A percentile compares a stretch with the other conserved stretches of the same genome.
These are phyloP conservation scores for Pugionium cornutum DNA, from an alignment of 345 rosid species.

Conservation along the genomic window DNA sequence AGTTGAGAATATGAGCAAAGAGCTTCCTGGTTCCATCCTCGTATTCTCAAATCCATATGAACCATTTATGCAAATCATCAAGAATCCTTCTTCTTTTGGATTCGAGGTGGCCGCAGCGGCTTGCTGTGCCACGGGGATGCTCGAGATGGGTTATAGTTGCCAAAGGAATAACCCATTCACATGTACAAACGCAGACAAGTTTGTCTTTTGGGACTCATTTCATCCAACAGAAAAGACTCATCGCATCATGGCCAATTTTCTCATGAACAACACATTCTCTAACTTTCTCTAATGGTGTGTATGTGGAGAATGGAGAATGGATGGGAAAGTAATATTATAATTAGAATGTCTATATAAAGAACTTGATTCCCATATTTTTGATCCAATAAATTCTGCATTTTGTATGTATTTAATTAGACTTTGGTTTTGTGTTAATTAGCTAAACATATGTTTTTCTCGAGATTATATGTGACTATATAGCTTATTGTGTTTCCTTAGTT, in stretches of 20 bases:
- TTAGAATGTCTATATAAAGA: too few relatives aligned
- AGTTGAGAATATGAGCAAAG: constrained; percentile 40
- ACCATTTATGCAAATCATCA: constrained; percentile 41
- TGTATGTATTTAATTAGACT: too few relatives aligned
- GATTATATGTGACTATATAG: too few relatives aligned
- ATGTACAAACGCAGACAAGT: constrained; percentile 58
- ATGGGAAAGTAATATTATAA: too few relatives aligned
- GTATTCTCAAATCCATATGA: constrained; percentile 52
- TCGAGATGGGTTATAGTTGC: constrained; percentile 78
- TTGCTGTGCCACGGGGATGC: constrained; percentile 78
- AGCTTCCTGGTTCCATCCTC: constrained; percentile 47
- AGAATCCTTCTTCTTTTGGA: constrained; percentile 53
- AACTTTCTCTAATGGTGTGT: constrained; percentile 30
- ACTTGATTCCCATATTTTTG: too few relatives aligned
- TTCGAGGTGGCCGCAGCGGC: constrained; percentile 51
- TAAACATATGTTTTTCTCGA: too few relatives aligned
- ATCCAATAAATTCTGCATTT: too few relatives aligned
- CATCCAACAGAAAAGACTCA: constrained; percentile 71
- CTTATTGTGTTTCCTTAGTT: too few relatives aligned
- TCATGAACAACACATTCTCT: constrained; percentile 44
- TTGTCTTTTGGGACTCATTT: constrained; percentile 78
- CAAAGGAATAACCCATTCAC: constrained; percentile 45
- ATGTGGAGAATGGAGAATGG: background rate
- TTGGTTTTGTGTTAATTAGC: too few relatives aligned
- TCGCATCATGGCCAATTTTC: constrained; percentile 49